phyloP scores from a whole-genome alignment of 371 early-diverging fungal species.

The Mortierella sp. region DNA sequence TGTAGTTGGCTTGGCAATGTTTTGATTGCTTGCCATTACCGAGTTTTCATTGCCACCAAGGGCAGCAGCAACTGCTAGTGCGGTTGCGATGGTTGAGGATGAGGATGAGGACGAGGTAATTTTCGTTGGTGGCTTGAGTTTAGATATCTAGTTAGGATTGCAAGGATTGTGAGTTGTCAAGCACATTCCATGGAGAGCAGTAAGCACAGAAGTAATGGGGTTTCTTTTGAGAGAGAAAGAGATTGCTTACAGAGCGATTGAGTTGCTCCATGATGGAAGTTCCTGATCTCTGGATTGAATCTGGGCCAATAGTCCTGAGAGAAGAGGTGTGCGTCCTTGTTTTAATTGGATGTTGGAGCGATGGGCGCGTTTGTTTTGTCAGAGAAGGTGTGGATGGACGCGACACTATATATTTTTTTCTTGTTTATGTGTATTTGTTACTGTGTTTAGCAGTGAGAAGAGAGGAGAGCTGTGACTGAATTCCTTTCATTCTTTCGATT shows the following conservation, averaged over 20 bases:
- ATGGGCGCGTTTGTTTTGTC: too few species aligned
- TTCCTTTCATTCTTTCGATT: too few species aligned
- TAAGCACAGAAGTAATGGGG: not conserved
- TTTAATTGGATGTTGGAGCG: too few species aligned
- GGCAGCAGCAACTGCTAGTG: slow-evolving; percentile 47
- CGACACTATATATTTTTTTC: too few species aligned
- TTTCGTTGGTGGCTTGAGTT: slow-evolving; percentile 49
- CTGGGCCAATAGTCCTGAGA: not conserved
- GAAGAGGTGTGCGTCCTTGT: not conserved
- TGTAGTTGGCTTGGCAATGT: not conserved
- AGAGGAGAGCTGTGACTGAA: too few species aligned
- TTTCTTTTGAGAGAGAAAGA: not conserved
- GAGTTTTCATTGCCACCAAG: slow-evolving; percentile 32
- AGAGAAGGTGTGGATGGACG: too few species aligned
- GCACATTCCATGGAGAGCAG: not conserved
- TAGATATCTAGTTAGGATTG: slow-evolving; percentile 35
- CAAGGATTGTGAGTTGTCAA: not conserved
- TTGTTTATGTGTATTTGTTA: too few species aligned
- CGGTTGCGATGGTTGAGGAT: slow-evolving; percentile 45
- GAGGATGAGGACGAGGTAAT: slow-evolving; percentile 38
- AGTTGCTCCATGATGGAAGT: slow-evolving; percentile 29
- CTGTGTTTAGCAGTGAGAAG: too few species aligned
- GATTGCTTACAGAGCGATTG: slow-evolving; percentile 41
- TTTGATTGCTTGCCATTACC: not conserved
- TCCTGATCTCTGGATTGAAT: not conserved